Evolutionary conservation across 768 basidiomycete genomes (phyloP).

Genomic region (Peribolospora kevripleyi): DNA sequence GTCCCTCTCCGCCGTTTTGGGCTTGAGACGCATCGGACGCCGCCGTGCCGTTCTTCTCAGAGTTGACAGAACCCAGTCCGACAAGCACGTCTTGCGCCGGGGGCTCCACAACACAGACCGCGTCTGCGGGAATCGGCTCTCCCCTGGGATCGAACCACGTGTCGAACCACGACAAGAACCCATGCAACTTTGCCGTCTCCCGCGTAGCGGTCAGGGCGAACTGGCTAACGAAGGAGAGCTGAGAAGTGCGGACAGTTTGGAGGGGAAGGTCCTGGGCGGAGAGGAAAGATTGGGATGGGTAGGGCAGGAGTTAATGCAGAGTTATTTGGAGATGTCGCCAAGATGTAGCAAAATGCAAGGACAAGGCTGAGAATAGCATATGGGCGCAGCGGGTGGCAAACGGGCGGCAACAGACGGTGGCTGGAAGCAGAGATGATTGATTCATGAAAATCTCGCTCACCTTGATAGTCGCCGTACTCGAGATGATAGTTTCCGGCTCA

Average conservation of each 20-base stretch:
- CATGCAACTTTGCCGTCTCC: conserved; percentile 41
- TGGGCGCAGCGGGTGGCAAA: too few relatives aligned
- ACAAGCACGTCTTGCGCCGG: conserved; percentile 14
- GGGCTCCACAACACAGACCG: conserved; percentile 25
- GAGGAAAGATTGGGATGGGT: neutral
- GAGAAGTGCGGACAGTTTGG: conserved; percentile 34
- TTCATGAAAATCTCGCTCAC: conserved; percentile 21
- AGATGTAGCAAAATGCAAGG: neutral
- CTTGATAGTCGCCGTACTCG: conserved; percentile 40
- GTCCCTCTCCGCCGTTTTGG: conserved; percentile 5
- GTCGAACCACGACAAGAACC: conserved; percentile 83
- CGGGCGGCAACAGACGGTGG: too few relatives aligned
- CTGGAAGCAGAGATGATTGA: neutral
- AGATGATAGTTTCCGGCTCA: conserved; percentile 36
- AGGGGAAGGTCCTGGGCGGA: conserved; percentile 49
- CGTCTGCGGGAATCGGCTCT: conserved; percentile 29
- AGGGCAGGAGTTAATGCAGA: neutral
- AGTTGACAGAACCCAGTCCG: conserved; percentile 7
- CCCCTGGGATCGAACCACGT: conserved; percentile 57
- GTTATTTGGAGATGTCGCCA: neutral
- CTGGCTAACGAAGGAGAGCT: conserved; percentile 53
- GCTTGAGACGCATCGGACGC: conserved; percentile 7
- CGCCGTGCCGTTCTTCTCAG: neutral
- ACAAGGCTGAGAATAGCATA: neutral
- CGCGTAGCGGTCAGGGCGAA: conserved; percentile 42